These are phyloP conservation scores for Leccinum fibrillosum DNA, from an alignment of 768 basidiomycete species.

Conservation along the genomic window DNA sequence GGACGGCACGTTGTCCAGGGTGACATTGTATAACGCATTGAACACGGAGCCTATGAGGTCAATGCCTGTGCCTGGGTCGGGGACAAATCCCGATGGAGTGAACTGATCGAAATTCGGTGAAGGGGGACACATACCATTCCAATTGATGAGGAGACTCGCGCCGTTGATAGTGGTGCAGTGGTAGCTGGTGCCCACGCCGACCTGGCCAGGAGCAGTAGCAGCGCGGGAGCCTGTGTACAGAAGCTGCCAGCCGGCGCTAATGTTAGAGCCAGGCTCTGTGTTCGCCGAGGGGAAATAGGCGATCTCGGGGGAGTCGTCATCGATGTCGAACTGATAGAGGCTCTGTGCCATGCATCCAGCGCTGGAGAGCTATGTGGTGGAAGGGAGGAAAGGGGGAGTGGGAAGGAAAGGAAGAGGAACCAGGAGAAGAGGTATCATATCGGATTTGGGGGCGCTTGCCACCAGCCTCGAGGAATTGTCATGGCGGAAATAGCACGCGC, in stretches of 20 bases:
- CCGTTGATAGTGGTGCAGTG: conserved; percentile 63
- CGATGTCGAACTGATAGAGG: conserved; percentile 43
- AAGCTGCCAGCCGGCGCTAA: conserved; percentile 66
- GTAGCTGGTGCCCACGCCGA: conserved; percentile 53
- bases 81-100: conserved; percentile 1
- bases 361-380: conserved; percentile 7
- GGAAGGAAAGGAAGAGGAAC: conserved; percentile 3
- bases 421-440: neutral
- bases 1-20: conserved; percentile 46
- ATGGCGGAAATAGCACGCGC: conserved; percentile 21
- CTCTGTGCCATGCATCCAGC: conserved; percentile 34
- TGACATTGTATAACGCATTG: conserved; percentile 43
- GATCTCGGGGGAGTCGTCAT: conserved; percentile 66
- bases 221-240: conserved; percentile 54
- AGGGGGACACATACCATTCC: conserved; percentile 50
- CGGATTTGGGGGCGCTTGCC: conserved; percentile 4
- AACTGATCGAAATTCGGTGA: neutral
- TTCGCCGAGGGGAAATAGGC: conserved; percentile 60
- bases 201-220: conserved; percentile 36
- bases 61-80: conserved; percentile 57
- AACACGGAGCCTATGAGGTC: conserved; percentile 52
- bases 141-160: conserved; percentile 53
- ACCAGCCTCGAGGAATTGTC: conserved; percentile 31
- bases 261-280: conserved; percentile 46
- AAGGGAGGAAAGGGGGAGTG: conserved; percentile 7